Percentiles rank a stretch among this genome's conserved stretches.
These are phyloP conservation scores for Lepidium aucheri DNA, from an alignment of 345 rosid species.

Conservation along the genomic window DNA sequence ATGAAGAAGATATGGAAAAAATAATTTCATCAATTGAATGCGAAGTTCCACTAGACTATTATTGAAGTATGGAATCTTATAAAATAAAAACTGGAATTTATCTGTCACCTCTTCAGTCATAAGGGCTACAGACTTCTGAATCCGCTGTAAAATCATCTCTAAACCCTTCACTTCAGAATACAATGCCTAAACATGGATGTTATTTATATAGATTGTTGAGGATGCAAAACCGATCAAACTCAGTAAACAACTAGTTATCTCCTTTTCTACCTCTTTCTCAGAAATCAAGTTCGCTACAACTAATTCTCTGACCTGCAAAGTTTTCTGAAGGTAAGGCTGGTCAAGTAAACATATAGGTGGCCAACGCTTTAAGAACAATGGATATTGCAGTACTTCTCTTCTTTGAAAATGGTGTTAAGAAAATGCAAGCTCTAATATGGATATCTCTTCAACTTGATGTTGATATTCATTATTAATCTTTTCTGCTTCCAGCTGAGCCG, in stretches of 20 bases:
- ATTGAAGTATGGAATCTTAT: not conserved
- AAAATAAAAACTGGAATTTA: not conserved
- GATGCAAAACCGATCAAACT: not conserved
- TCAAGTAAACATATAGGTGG: slow-evolving; percentile 40
- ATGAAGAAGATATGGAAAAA: not conserved
- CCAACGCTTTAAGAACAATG: slow-evolving; percentile 12
- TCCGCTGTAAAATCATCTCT: slow-evolving; percentile 42
- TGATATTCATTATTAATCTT: slow-evolving; percentile 32
- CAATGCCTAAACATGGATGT: slow-evolving; percentile 38
- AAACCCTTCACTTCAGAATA: slow-evolving; percentile 48
- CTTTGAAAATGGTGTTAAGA: not conserved
- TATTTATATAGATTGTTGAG: slow-evolving; percentile 4
- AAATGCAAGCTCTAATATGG: slow-evolving; percentile 20
- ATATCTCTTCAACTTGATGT: slow-evolving; percentile 65
- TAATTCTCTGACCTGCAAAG: slow-evolving; percentile 46
- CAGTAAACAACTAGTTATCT: slow-evolving; percentile 5
- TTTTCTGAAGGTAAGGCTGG: slow-evolving; percentile 62
- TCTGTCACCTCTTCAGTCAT: slow-evolving; percentile 66
- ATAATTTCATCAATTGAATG: not conserved
- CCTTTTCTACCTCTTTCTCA: slow-evolving; percentile 56
- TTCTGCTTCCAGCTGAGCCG: slow-evolving; percentile 43
- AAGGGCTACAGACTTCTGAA: slow-evolving; percentile 43
- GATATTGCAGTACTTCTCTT: not conserved
- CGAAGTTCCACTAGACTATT: not conserved
- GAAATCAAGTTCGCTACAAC: slow-evolving; percentile 49